Evolutionary conservation across 257 asterid species (phyloP).

Genomic region (Nemophila menziesii): DNA sequence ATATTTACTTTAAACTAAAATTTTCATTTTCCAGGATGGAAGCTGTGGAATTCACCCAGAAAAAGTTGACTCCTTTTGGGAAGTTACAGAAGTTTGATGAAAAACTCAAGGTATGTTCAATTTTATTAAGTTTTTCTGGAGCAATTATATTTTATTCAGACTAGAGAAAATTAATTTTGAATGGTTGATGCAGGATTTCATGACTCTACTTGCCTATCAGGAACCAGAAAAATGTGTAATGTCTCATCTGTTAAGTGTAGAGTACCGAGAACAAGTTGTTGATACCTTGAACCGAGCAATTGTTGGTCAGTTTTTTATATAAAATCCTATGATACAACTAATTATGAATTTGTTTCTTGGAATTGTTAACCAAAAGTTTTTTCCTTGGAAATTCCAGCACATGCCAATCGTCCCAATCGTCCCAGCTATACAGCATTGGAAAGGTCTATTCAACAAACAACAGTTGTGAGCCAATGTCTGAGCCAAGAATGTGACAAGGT

Average conservation of each 20-base stretch:
- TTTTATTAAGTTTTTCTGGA: neutral
- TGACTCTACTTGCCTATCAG: neutral
- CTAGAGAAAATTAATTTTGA: constrained; percentile 1
- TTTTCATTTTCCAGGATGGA: constrained; percentile 56
- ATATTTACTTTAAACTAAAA: constrained; percentile 3
- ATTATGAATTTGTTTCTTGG: neutral
- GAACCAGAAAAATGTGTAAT: constrained; percentile 68
- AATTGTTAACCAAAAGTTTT: no score
- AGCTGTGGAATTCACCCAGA: constrained; percentile 79
- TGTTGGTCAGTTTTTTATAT: constrained; percentile 36
- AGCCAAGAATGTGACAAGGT: constrained; percentile 77
- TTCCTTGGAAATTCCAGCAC: constrained; percentile 33
- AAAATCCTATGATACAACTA: neutral
- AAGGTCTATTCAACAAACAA: constrained; percentile 72
- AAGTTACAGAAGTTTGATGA: constrained; percentile 57
- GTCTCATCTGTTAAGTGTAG: constrained; percentile 73
- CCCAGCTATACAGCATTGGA: constrained; percentile 71
- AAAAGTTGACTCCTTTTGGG: constrained; percentile 68
- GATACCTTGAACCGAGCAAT: constrained; percentile 77
- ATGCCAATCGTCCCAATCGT: constrained; percentile 46
- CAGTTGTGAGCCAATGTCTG: constrained; percentile 60
- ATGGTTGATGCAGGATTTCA: neutral
- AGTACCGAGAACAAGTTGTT: constrained; percentile 70
- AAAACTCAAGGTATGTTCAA: constrained; percentile 56
- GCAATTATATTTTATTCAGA: neutral